Conservation (phyloP, 495 filamentous ascomycete genomes). For the Sabuloglossum arenarium region DNA sequence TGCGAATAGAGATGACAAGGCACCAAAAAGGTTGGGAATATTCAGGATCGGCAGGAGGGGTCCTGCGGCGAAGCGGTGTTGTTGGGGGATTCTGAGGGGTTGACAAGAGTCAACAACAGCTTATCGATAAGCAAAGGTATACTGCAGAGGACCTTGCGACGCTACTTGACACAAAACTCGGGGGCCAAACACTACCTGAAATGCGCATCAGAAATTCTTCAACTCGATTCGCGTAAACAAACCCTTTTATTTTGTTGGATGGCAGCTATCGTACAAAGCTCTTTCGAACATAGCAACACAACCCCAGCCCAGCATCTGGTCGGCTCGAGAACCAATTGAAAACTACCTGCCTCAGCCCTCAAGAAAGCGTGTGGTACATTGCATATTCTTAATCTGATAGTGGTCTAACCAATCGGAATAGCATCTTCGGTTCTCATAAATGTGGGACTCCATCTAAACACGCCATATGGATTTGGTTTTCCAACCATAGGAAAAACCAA, state of each 20-base stretch:
- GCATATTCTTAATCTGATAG: not conserved
- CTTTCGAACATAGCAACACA: not conserved
- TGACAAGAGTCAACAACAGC: not conserved
- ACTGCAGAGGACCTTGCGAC: too few species aligned
- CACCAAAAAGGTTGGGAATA: not conserved
- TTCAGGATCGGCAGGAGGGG: not conserved
- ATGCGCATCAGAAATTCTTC: too few species aligned
- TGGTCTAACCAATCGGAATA: too few species aligned
- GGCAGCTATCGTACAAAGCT: not conserved
- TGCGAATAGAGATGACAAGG: not conserved
- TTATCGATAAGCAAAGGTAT: not conserved
- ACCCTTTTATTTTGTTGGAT: not conserved
- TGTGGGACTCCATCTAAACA: not conserved
- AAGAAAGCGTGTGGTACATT: not conserved
- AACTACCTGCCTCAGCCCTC: not conserved
- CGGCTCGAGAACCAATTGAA: not conserved
- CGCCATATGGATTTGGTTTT: not conserved
- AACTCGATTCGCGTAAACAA: too few species aligned
- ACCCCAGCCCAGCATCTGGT: not conserved
- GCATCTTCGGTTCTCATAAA: not conserved
- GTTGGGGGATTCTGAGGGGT: not conserved
- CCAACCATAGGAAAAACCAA: not conserved
- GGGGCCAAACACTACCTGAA: too few species aligned
- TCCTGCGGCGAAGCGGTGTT: not conserved
- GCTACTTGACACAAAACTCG: too few species aligned